phyloP scores from a whole-genome alignment of 2,329 filamentous ascomycete genomes.

The Paecilomyces sp. region DNA sequence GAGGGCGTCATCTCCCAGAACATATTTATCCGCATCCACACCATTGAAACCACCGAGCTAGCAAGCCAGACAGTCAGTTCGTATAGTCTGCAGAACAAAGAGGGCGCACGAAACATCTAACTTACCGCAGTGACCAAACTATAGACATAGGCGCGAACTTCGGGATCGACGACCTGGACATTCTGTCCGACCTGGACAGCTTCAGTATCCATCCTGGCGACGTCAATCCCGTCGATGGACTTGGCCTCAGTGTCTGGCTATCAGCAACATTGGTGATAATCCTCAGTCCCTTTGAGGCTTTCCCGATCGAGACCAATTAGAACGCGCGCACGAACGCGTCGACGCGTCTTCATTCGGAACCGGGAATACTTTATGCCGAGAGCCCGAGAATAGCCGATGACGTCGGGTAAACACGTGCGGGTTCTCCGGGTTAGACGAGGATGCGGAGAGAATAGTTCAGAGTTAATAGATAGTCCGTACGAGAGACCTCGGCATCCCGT shows the following conservation, averaged over 20 bases:
- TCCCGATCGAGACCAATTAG: constrained; percentile 12
- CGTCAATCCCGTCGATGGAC: neutral
- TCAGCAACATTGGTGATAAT: neutral
- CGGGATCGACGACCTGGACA: constrained; percentile 67
- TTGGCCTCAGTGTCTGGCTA: neutral
- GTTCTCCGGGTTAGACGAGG: neutral
- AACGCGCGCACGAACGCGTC: constrained; percentile 21
- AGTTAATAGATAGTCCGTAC: neutral
- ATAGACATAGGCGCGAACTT: constrained; percentile 88
- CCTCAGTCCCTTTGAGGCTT: neutral
- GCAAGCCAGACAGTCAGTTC: constrained; percentile 10
- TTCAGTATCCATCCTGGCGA: constrained; percentile 34
- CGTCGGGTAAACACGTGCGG: constrained; percentile 11
- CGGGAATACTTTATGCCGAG: constrained; percentile 11
- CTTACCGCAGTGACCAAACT: constrained; percentile 87
- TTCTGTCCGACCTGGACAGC: constrained; percentile 35
- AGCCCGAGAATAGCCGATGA: constrained; percentile 26
- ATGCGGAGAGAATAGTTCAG: neutral
- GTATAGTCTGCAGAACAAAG: constrained; percentile 1
- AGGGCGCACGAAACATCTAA: constrained; percentile 14
- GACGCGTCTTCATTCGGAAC: constrained; percentile 13
- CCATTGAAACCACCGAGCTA: constrained; percentile 79
- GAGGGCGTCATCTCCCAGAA: constrained; percentile 86
- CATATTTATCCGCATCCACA: constrained; percentile 74
- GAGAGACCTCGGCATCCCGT: neutral